Base-by-base conservation (phyloP, 1,284 basidiomycete species). In the Bondarzewia mesenterica region DNA sequence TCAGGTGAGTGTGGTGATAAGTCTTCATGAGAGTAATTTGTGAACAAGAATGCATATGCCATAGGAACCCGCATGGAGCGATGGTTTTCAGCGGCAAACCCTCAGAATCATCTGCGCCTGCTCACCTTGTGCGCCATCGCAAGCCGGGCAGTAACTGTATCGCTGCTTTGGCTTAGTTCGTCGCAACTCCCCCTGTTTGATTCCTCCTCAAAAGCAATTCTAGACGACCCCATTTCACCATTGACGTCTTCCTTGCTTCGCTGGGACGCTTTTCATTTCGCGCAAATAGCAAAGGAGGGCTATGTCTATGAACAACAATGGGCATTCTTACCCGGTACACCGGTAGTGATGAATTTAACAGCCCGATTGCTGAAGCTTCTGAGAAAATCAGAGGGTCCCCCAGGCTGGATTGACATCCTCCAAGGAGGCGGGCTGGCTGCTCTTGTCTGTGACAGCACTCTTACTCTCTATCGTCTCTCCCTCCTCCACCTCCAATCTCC, bases 181-280 rank as follows among this genome's bases (percentile, higher is more conserved):
- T 60, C 60, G 12, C 53, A 54, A 16, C 58, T 75, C 2, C 62
- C 72, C 3, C 54, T 67, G 22, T 76, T 76, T 48, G 74, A 76
- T 46, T 59, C 67, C 2, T 77, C 75, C 4, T 71, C 81, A 0
- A 61, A 69, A 32, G 49, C 68, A 5, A 42, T 67, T 14, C 45
- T 58, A 14, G 47, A 60, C 0, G 51, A 58, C 20, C 60, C 61
- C 50, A 39, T 48, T 3, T 40, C 49, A 3, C 43, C 51, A 2
- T 46, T 60, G 4, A 50, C 61, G 0, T 63, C 60, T 10, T 58
- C 71, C 2, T 55, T 78, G 2, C 67, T 91, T n/a, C 80, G 93
- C 53, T 98, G 95, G 95, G 95, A 98, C 60, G 74, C 76, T 2
- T 75, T 97, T 51, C 85, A 97, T 65, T 97, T 93, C 62, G 58